Conservation (phyloP, 257 asterid species). For the Lithospermum erythrorhizon region DNA sequence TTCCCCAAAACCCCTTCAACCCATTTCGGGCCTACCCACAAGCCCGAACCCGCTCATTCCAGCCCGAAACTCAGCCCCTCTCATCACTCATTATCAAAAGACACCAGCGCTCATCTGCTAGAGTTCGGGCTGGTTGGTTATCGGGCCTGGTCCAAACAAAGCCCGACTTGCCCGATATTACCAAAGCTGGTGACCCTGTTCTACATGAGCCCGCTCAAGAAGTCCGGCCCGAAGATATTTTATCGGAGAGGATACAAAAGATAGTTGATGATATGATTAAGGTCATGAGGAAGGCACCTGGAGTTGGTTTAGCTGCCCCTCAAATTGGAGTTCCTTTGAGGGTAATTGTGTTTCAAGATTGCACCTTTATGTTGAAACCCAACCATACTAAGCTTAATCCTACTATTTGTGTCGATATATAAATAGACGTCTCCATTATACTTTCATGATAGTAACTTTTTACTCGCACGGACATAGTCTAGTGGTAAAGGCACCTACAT, state of each 20-base stretch:
- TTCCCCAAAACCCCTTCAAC: conserved; percentile 21
- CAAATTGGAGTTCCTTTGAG: conserved; percentile 84
- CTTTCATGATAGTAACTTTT: no score
- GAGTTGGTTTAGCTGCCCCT: conserved; percentile 98
- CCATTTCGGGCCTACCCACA: conserved; percentile 23
- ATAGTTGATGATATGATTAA: conserved; percentile 72
- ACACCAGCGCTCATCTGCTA: conserved; percentile 24
- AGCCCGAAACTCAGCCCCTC: conserved; percentile 9
- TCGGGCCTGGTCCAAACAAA: conserved; percentile 52
- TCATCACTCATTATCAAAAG: conserved; percentile 8
- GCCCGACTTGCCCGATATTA: conserved; percentile 50
- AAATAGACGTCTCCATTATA: no score
- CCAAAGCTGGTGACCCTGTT: conserved; percentile 96
- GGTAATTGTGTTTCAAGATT: conserved; percentile 27
- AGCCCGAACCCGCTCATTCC: conserved; percentile 8
- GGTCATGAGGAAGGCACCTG: conserved; percentile 82
- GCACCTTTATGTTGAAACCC: neutral
- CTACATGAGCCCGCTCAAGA: conserved; percentile 77
- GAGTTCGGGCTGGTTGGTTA: conserved; percentile 71
- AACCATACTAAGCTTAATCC: neutral
- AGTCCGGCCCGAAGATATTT: conserved; percentile 52
- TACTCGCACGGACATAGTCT: no score
- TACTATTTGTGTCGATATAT: no score
- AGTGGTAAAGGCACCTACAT: no score
- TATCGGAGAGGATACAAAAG: conserved; percentile 72